Evolutionary conservation across 495 filamentous ascomycete genomes (phyloP).

Genomic region (Cudoniella acicularis): DNA sequence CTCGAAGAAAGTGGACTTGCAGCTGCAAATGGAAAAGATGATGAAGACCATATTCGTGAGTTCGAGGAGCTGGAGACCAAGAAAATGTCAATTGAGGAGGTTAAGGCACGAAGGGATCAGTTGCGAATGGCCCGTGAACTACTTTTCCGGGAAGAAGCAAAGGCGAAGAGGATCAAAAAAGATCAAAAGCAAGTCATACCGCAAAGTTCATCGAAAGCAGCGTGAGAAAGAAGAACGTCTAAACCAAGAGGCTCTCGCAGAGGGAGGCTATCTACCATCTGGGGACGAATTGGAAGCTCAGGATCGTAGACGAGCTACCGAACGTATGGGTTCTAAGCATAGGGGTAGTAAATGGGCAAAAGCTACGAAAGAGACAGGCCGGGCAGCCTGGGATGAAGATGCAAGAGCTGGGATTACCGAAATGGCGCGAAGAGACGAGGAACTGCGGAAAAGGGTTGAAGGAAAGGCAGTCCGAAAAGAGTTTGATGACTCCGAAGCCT

Average conservation of each 20-base stretch:
- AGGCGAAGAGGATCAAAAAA: slow-evolving; percentile 91
- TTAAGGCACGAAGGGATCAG: slow-evolving; percentile 68
- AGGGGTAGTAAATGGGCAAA: slow-evolving; percentile 95
- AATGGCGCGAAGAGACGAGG: slow-evolving; percentile 80
- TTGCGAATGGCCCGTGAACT: slow-evolving; percentile 78
- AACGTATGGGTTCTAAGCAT: slow-evolving; percentile 85
- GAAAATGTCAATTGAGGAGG: slow-evolving; percentile 65
- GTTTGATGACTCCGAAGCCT: slow-evolving; percentile 55
- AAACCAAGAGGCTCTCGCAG: slow-evolving; percentile 62
- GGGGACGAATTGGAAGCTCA: slow-evolving; percentile 77
- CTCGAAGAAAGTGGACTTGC: slow-evolving; percentile 82
- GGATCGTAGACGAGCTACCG: slow-evolving; percentile 77
- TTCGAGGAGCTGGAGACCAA: slow-evolving; percentile 68
- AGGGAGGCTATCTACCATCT: slow-evolving; percentile 61
- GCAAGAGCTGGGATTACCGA: slow-evolving; percentile 73
- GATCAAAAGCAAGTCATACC: slow-evolving; percentile 95
- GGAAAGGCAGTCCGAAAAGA: slow-evolving; percentile 59
- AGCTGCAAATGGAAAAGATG: slow-evolving; percentile 50
- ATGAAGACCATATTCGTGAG: slow-evolving; percentile 60
- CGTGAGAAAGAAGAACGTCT: slow-evolving; percentile 66
- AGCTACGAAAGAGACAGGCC: slow-evolving; percentile 71
- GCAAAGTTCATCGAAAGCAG: slow-evolving; percentile 87
- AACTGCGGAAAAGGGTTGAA: slow-evolving; percentile 76
- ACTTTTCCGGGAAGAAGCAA: slow-evolving; percentile 84
- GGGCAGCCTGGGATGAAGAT: slow-evolving; percentile 80